Evolutionary conservation across 1,284 basidiomycete genomes (phyloP).

Genomic region (Heterobasidion parviporum): DNA sequence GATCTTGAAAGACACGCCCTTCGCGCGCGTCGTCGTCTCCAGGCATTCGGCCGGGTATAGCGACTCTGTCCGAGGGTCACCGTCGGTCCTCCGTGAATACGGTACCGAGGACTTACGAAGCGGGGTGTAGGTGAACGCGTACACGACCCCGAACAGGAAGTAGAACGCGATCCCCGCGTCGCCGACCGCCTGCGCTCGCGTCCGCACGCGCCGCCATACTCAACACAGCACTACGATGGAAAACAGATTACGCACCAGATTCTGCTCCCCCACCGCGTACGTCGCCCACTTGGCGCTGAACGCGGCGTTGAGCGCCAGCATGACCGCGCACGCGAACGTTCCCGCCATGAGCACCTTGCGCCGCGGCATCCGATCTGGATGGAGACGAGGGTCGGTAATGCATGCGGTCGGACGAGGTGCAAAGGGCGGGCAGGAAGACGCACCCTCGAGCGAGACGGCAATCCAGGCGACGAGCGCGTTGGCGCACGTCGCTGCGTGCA

Average conservation of each 20-base stretch:
- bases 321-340: slow-evolving; percentile 16
- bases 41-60: slow-evolving; percentile 29
- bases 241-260: neutral
- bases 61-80: slow-evolving; percentile 16
- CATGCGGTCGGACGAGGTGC: neutral
- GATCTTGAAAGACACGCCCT: slow-evolving; percentile 27
- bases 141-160: slow-evolving; percentile 13
- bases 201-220: slow-evolving; percentile 10
- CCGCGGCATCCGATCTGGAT: slow-evolving; percentile 15
- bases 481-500: neutral
- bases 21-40: slow-evolving; percentile 27
- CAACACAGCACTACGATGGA: neutral
- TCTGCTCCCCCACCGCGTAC: slow-evolving; percentile 6
- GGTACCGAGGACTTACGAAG: slow-evolving; percentile 1
- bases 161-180: slow-evolving; percentile 17
- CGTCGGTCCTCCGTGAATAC: neutral
- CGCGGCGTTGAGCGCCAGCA: slow-evolving; percentile 19
- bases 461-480: slow-evolving; percentile 13
- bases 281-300: slow-evolving; percentile 19
- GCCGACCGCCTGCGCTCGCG: slow-evolving; percentile 16
- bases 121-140: slow-evolving; percentile 9
- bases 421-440: too few relatives aligned
- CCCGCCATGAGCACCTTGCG: slow-evolving; percentile 18
- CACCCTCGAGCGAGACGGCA: slow-evolving; percentile 19
- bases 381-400: too few relatives aligned